Evolutionary conservation across 257 asterid species (phyloP).

Genomic region (Cordia subcordata): DNA sequence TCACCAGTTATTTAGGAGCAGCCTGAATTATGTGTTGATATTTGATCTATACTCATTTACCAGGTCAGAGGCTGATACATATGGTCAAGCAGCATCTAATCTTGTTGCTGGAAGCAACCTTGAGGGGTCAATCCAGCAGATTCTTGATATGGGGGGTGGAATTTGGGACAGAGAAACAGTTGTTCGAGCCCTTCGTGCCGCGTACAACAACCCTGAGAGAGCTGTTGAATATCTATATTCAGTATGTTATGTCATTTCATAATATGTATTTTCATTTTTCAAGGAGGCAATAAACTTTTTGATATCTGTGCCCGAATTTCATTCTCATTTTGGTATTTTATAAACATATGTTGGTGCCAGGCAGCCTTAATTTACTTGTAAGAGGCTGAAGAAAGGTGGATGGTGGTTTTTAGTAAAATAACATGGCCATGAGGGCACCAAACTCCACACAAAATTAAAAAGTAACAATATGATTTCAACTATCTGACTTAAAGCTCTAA

Average conservation of each 20-base stretch:
- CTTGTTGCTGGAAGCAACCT: conserved; percentile 71
- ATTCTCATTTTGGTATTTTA: no score
- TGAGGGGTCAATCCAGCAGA: conserved; percentile 66
- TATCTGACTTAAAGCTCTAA: no score
- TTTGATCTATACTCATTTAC: conserved; percentile 12
- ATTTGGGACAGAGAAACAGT: conserved; percentile 85
- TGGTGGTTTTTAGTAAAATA: no score
- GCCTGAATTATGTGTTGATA: neutral
- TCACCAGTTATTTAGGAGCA: neutral
- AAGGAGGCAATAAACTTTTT: neutral
- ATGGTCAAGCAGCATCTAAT: conserved; percentile 65
- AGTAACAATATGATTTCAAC: no score
- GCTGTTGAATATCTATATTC: conserved; percentile 87
- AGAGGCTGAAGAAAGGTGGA: no score
- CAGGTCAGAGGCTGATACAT: conserved; percentile 51
- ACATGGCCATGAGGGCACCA: no score
- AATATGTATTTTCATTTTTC: no score
- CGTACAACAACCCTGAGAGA: conserved; percentile 83
- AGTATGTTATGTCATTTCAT: conserved; percentile 30
- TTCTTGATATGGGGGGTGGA: conserved; percentile 93
- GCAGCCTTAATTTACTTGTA: no score
- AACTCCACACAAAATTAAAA: no score
- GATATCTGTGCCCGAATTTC: no score
- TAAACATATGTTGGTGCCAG: no score
- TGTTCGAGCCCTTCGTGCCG: conserved; percentile 82